Percentiles rank a stretch among this genome's conserved stretches.
These are phyloP conservation scores for Physcomitrellopsis africana DNA, from an alignment of 225 moss, liverwort and hornwort genomes.

Conservation along the genomic window DNA sequence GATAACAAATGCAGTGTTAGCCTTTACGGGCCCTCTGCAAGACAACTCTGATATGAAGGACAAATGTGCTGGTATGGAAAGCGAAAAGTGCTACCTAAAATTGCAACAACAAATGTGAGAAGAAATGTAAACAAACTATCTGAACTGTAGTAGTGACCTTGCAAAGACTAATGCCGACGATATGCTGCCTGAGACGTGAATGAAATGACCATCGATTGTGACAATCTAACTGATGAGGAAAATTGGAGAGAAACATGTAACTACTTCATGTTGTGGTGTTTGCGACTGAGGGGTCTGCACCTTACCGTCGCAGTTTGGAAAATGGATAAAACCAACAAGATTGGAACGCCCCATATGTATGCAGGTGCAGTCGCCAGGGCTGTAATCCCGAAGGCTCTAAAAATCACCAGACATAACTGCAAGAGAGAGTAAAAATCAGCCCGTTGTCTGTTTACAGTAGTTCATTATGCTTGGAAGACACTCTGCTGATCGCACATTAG, in stretches of 20 bases:
- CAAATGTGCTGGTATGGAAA: neutral
- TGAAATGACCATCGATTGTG: slow-evolving; percentile 1
- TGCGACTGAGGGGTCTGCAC: slow-evolving; percentile 27
- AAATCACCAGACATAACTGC: slow-evolving; percentile 73
- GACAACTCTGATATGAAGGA: neutral
- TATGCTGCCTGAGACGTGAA: neutral
- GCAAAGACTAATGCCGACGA: neutral
- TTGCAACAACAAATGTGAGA: neutral
- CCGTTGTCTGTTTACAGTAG: neutral
- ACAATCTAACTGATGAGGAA: slow-evolving; percentile 7
- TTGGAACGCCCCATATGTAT: slow-evolving; percentile 81
- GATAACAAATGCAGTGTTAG: neutral
- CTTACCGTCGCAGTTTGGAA: slow-evolving; percentile 47
- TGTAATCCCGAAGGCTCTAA: slow-evolving; percentile 67
- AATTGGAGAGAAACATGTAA: neutral
- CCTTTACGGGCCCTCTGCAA: neutral
- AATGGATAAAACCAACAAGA: slow-evolving; percentile 50
- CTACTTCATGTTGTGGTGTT: slow-evolving; percentile 27
- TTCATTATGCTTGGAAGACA: neutral
- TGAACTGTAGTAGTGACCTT: neutral
- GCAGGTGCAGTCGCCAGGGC: slow-evolving; percentile 66
- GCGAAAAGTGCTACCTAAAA: neutral
- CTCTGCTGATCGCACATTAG: neutral
- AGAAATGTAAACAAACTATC: neutral
- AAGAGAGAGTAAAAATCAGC: slow-evolving; percentile 13